Percentiles rank a stretch among this genome's conserved stretches.
phyloP scores from a whole-genome alignment of 805 yeast genomes.

The Sugiyamaella boreocaroliniensis region DNA sequence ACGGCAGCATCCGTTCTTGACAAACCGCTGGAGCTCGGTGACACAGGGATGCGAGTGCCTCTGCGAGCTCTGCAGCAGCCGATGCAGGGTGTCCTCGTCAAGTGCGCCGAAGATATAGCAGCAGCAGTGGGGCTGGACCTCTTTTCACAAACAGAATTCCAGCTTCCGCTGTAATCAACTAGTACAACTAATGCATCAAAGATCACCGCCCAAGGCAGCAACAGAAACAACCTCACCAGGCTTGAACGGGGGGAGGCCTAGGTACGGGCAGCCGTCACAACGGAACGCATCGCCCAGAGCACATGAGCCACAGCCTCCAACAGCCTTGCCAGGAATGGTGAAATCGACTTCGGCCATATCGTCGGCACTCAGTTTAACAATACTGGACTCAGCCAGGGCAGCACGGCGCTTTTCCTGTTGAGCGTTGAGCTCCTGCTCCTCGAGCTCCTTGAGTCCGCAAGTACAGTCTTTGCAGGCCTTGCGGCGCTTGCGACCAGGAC shows the following conservation, averaged over 20 bases:
- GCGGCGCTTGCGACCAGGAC: constrained; percentile 52
- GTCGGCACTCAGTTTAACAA: constrained; percentile 49
- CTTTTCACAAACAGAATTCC: background rate
- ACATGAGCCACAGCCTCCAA: constrained; percentile 95
- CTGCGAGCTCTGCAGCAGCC: background rate
- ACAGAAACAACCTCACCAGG: constrained; percentile 89
- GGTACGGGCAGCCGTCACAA: constrained; percentile 96
- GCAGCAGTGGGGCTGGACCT: constrained; percentile 2
- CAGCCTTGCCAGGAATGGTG: constrained; percentile 89
- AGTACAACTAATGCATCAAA: constrained; percentile 37
- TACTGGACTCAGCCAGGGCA: constrained; percentile 36
- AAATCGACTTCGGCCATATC: constrained; percentile 90
- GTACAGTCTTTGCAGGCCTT: constrained; percentile 98
- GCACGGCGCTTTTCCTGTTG: constrained; percentile 40
- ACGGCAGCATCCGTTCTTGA: too few relatives aligned
- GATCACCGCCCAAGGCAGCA: constrained; percentile 59
- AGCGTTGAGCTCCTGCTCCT: constrained; percentile 43
- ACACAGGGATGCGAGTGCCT: background rate
- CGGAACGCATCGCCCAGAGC: constrained; percentile 97
- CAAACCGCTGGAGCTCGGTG: background rate
- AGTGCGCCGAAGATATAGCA: constrained; percentile 1
- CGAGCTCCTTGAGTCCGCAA: constrained; percentile 89
- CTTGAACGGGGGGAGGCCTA: constrained; percentile 96
- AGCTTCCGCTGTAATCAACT: background rate
- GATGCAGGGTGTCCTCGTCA: background rate